Evolutionary conservation across 2,329 filamentous ascomycete species (phyloP), one percentile per base, ranked within the genome.

Genomic region (Geosmithia morbida): DNA sequence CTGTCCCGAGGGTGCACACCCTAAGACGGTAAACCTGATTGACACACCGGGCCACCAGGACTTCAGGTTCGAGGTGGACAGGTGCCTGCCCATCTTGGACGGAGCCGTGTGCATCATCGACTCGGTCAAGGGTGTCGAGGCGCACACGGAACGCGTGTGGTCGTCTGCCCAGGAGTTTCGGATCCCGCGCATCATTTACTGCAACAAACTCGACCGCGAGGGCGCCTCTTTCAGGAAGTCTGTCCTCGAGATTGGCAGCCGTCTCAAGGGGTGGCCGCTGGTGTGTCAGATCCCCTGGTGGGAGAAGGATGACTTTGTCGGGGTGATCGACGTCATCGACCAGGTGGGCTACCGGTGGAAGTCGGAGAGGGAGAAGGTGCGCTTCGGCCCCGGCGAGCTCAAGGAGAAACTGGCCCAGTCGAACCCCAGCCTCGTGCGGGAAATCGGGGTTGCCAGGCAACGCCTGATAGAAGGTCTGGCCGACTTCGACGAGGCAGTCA

Each of bases 231-330:
- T 97, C 67, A 82, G 82, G 22, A 78, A 83, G 47, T 90, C 90
- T 0, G 83, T 97, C 1, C 82, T 84, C 49, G 89, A 97, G 57
- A 82, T 96, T 29, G 89, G 85, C 2, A 72, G 81, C 1, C 77
- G 87, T 47, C 71, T 98, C 18, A 77, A 80, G 50, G 85, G 82
- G 1, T 94, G 85, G 82, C 92, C 92, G 2, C 80, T 92, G 14
- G 81, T 97, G 8, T 96, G 90, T 57, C 89, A 95, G 57, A 89
- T 97, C 51, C 92, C 92, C 0, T 95, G 89, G 87, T 97, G 89
- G 78, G 78, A 85, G 5, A 82, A 83, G 50, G 85, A 87, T 7
- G 74, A 77, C 6, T 84, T 97, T 55, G 77, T 81, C 20, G 92
- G 92, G 22, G 77, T 97, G 22, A 86, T 87, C 40, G 90, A 98